Evolutionary conservation across 140 eudicot genomes (phyloP).

Genomic region (Oenanthe javanica): DNA sequence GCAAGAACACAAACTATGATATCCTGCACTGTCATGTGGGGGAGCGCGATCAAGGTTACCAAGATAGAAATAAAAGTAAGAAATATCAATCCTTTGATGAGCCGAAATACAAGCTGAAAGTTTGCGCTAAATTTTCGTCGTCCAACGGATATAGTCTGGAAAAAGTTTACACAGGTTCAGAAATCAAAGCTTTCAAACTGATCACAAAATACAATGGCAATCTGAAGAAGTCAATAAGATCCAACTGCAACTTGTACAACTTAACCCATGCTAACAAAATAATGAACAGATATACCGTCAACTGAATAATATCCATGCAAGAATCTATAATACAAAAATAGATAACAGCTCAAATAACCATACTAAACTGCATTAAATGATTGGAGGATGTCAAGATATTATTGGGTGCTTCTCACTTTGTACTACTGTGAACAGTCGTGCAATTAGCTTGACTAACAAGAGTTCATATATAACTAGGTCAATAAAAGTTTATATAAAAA

Average conservation of each 20-base stretch:
- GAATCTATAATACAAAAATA: neutral
- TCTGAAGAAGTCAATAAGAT: neutral
- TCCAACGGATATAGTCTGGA: conserved; percentile 77
- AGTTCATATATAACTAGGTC: neutral
- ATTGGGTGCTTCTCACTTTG: neutral
- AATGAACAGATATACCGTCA: neutral
- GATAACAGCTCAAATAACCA: neutral
- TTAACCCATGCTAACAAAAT: neutral
- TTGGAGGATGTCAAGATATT: neutral
- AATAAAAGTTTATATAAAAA: neutral
- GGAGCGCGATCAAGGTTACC: conserved; percentile 52
- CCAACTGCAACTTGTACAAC: neutral
- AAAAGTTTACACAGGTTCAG: conserved; percentile 12
- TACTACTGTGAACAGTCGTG: neutral
- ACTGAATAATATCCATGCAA: neutral
- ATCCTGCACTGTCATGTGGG: conserved; percentile 64
- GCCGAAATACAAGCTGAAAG: conserved; percentile 75
- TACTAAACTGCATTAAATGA: neutral
- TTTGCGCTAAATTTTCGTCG: conserved; percentile 76
- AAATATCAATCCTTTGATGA: conserved; percentile 75
- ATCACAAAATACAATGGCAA: neutral
- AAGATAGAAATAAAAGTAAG: conserved; percentile 65
- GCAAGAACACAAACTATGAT: conserved; percentile 76
- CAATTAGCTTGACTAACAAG: neutral
- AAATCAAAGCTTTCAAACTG: neutral